Evolutionary conservation across 306 rosid genomes (phyloP).

Genomic region (Cucurbita ficifolia): DNA sequence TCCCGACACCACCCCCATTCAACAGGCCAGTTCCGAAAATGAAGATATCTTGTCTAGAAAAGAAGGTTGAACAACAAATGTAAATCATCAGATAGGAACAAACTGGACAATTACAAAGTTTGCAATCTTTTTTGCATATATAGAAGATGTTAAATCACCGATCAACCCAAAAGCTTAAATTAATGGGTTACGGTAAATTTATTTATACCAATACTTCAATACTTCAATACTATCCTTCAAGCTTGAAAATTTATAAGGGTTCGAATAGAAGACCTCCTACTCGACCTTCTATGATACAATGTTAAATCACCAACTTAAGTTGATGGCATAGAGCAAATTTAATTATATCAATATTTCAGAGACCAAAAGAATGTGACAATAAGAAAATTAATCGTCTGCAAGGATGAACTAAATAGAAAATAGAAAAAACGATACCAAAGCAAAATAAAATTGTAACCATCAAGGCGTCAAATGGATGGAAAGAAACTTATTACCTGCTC

Average conservation of each 20-base stretch:
- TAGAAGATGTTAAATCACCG: not conserved
- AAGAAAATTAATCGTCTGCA: not conserved
- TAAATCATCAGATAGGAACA: not conserved
- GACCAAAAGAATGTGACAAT: no score
- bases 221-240: no score
- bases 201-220: no score
- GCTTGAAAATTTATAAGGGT: no score
- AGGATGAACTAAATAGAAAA: not conserved
- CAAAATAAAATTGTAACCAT: not conserved
- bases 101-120: not conserved
- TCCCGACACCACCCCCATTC: slow-evolving; percentile 99
- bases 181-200: no score
- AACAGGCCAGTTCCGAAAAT: slow-evolving; percentile 67
- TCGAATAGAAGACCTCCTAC: no score
- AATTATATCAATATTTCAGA: no score
- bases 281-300: no score
- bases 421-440: not conserved
- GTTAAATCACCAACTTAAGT: no score
- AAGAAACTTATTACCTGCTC: slow-evolving; percentile 59
- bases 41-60: slow-evolving; percentile 51
- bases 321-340: no score
- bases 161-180: no score
- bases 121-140: no score
- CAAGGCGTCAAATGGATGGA: not conserved
- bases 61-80: not conserved